Evolutionary conservation across 768 basidiomycete species (phyloP).

Genomic region (Lactarius psammicola): DNA sequence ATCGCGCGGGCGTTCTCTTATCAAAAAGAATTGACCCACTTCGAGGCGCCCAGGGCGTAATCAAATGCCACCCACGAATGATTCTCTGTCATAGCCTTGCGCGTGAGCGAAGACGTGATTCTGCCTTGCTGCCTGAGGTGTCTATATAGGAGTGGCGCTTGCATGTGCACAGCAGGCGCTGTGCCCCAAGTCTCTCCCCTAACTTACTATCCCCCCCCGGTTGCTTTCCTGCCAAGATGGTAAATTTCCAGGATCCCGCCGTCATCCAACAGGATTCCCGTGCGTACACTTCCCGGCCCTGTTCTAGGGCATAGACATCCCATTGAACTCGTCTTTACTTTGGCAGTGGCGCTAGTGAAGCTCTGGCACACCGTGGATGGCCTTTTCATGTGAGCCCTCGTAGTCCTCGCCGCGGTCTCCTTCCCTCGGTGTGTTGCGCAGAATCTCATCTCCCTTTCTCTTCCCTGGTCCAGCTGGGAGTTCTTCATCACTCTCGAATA

Average conservation of each 20-base stretch:
- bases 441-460: not conserved
- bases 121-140: too few species aligned
- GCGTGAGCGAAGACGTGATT: too few species aligned
- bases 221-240: not conserved
- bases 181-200: not conserved
- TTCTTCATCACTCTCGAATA: not conserved
- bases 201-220: not conserved
- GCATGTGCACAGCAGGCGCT: not conserved
- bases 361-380: constrained; percentile 13
- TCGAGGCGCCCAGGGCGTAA: not conserved
- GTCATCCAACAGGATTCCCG: not conserved
- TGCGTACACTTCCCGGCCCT: not conserved
- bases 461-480: not conserved
- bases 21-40: not conserved
- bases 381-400: constrained; percentile 10
- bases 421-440: not conserved
- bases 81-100: not conserved
- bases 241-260: not conserved
- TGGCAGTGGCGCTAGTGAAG: constrained; percentile 1
- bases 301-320: not conserved
- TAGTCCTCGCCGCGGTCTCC: not conserved
- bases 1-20: not conserved
- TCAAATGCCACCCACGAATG: not conserved
- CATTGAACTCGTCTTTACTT: not conserved
- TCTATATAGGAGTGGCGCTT: not conserved